A percentile compares a stretch with the other conserved stretches of the same genome.
Evolutionary conservation across 352 stramenopile genomes (phyloP).

Genomic region (Plasmopara viticola): DNA sequence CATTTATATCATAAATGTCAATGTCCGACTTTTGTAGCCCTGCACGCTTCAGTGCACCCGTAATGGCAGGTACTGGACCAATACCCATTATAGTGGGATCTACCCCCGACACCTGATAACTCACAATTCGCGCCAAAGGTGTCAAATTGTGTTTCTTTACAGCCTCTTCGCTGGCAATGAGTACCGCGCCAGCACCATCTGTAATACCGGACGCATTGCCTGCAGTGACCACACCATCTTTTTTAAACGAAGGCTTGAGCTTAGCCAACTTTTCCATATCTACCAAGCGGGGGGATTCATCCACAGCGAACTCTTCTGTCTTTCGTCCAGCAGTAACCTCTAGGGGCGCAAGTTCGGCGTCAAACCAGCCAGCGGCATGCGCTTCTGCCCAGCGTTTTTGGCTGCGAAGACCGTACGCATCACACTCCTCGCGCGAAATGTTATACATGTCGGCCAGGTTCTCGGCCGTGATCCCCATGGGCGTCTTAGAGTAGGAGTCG

Average conservation of each 20-base stretch:
- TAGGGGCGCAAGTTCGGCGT: conserved; percentile 90
- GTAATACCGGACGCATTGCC: conserved; percentile 95
- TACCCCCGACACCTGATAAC: conserved; percentile 90
- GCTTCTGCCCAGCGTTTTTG: conserved; percentile 91
- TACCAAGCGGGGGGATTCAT: conserved; percentile 78
- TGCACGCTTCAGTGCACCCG: conserved; percentile 83
- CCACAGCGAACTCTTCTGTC: conserved; percentile 72
- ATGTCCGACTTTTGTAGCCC: conserved; percentile 91
- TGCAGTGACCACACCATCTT: conserved; percentile 95
- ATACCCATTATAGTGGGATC: conserved; percentile 98
- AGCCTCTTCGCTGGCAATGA: conserved; percentile 92
- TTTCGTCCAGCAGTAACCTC: conserved; percentile 89
- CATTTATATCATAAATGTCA: conserved; percentile 98
- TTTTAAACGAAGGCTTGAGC: conserved; percentile 96
- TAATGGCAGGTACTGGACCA: conserved; percentile 93
- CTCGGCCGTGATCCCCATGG: conserved; percentile 98
- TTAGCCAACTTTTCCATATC: conserved; percentile 84
- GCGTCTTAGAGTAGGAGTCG: conserved; percentile 90
- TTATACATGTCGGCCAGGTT: conserved; percentile 95
- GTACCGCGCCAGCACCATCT: conserved; percentile 92
- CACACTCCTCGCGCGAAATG: conserved; percentile 92
- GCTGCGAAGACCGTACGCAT: conserved; percentile 91
- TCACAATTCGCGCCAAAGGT: conserved; percentile 90
- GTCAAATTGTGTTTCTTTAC: conserved; percentile 90
- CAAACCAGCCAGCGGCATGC: conserved; percentile 88